Evolutionary conservation across 208 protist species (phyloP).

Genomic region (Trypanosomatidae sp.): DNA sequence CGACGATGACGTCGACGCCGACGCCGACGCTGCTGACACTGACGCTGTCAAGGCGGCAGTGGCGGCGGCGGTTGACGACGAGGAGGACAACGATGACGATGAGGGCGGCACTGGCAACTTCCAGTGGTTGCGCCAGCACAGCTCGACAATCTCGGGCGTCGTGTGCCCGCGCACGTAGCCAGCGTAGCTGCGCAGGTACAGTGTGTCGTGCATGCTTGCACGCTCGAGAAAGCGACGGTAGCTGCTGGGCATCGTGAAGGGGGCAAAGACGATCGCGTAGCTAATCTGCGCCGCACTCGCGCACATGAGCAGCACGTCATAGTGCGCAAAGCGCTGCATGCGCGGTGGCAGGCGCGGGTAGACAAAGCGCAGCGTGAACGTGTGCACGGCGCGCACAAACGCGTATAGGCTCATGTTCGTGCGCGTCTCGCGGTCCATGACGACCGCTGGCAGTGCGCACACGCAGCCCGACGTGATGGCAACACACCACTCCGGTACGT

Average conservation of each 20-base stretch:
- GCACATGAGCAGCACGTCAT: slow-evolving; percentile 74
- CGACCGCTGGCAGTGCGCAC: slow-evolving; percentile 44
- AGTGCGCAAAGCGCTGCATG: slow-evolving; percentile 51
- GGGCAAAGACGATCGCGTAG: slow-evolving; percentile 62
- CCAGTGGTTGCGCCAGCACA: slow-evolving; percentile 16
- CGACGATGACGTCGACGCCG: no score
- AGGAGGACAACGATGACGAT: no score
- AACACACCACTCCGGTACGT: slow-evolving; percentile 22
- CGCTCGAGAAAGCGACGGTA: slow-evolving; percentile 59
- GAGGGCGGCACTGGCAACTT: no score
- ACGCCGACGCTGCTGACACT: no score
- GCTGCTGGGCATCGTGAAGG: slow-evolving; percentile 47
- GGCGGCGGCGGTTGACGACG: no score
- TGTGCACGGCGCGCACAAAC: slow-evolving; percentile 56
- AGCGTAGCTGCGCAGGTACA: slow-evolving; percentile 41
- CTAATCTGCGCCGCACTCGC: slow-evolving; percentile 61
- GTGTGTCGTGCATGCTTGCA: slow-evolving; percentile 43
- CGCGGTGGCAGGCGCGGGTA: slow-evolving; percentile 26
- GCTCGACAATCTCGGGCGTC: slow-evolving; percentile 50
- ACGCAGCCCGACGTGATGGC: slow-evolving; percentile 38
- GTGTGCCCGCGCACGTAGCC: slow-evolving; percentile 40
- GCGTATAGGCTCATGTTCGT: slow-evolving; percentile 73
- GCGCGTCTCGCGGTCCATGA: slow-evolving; percentile 61
- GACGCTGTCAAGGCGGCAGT: no score
- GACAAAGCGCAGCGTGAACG: slow-evolving; percentile 41